Percentiles rank a stretch among this genome's conserved stretches.
Conservation (phyloP, 202 grass and related monocot genomes). For the Brachypodium distachyon region DNA sequence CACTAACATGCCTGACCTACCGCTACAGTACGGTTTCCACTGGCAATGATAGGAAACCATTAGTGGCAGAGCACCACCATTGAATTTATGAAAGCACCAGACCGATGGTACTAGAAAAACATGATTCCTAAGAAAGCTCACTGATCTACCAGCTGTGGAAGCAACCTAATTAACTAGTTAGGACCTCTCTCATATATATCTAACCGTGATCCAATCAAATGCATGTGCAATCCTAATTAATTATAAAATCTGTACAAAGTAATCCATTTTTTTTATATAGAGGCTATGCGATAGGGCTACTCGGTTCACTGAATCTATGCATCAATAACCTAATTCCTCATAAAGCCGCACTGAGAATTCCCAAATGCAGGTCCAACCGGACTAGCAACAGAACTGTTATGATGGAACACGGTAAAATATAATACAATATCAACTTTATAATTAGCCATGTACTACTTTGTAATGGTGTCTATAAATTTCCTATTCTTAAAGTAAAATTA, state of each 20-base stretch:
- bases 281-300: neutral
- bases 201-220: neutral
- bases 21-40: slow-evolving; percentile 16
- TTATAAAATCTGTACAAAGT: neutral
- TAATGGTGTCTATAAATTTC: no score
- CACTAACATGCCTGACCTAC: slow-evolving; percentile 22
- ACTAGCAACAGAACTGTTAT: neutral
- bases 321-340: neutral
- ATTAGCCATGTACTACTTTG: no score
- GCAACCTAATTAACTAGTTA: slow-evolving; percentile 8
- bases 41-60: slow-evolving; percentile 6
- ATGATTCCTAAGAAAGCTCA: slow-evolving; percentile 6
- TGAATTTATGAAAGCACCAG: slow-evolving; percentile 13
- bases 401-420: neutral
- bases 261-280: neutral
- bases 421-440: neutral
- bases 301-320: neutral
- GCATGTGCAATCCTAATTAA: neutral
- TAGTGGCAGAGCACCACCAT: slow-evolving; percentile 8
- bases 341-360: neutral
- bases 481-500: neutral
- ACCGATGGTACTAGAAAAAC: neutral
- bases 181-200: neutral
- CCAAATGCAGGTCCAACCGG: neutral
- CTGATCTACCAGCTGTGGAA: neutral